Evolutionary conservation across 805 yeast species (phyloP), one percentile per base, ranked within the genome.

Genomic region (Cyberlindnera nakhonratchasimensis): DNA sequence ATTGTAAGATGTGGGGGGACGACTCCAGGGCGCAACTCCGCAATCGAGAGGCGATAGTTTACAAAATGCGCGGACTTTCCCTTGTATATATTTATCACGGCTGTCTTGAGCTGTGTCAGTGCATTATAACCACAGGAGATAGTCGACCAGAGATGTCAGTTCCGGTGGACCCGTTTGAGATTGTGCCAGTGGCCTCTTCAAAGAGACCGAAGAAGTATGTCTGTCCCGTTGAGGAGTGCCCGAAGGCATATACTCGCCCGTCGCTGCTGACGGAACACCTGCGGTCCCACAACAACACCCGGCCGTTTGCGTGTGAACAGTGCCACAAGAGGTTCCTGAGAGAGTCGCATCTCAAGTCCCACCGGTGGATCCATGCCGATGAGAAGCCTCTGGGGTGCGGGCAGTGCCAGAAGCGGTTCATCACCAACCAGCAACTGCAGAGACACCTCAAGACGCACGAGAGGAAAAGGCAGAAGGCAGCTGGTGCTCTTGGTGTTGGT

Each of bases 341-440:
- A 48, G 81, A 80, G 43, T 87, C 87, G 45, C 93, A 88, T 64
- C 67, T 88, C 37, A 72, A 80, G 36, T 84, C 91, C n/a, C 96
- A 88, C 58, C 57, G 71, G 45, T 68, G 86, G 53, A 83, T 90
- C 20, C 96, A 87, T 55, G 55, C 67, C 6, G 67, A 66, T 17
- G 68, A 64, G 5, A 80, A 79, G 50, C 86, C 86, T 0, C 68
- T 65, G 48, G 75, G 71, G 29, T 80, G 87, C 53, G 55, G 67
- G 0, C 53, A 72, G 0, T 80, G 87, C 54, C 72, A 72, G 5
- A 80, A 78, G 56, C 82, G 85, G 2, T 80, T 79, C 36, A 76
- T 75, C 46, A 64, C 82, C 0, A 58, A 59, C 29, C 86, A 80
- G 54, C 85, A 79, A 51, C 62, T 80, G 37, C 71, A 67, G 43